Base-by-base conservation (phyloP, 2,329 filamentous ascomycete species). In the Ophiostoma tasmaniense region DNA sequence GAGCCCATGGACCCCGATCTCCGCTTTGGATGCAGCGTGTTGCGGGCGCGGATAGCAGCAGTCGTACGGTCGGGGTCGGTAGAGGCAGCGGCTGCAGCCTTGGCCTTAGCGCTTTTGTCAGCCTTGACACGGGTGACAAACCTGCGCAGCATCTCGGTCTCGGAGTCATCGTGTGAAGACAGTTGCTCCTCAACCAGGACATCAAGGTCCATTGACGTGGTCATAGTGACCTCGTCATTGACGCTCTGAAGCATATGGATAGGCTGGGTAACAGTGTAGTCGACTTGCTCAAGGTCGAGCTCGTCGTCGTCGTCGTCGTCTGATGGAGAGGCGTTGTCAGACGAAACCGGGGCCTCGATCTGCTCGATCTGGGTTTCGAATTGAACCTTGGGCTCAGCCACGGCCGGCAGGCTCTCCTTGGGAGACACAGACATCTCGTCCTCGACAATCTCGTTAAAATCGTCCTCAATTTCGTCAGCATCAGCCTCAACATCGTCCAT, bases 41-140 rank as follows among this genome's bases (percentile, higher is more conserved):
- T 73, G 6, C 68, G 68, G 2, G 64, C 33, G 25, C 67, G 33
- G 4, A 68, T 68, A n/a, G 45, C 39, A 22, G 45, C 10, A 7
- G 42, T 28, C 2, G 55, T 50, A 3, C 59, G 28, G 6, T 52
- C 66, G 1, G 62, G 39, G 3, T 66, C 14, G 1, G 59, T 8
- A 10, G 67, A 33, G 4, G 50, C 17, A 1, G 73, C 74, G 1
- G 74, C 74, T 1, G 74, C 74, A 0, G 75, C 75, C 7, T 72
- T 71, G 1, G 76, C 76, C 67, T 76, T 76, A 30, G 77, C 77
- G 66, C 71, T 76, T 72, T 77, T 78, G 68, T 75, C 75, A 1
- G 76, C 77, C 67, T 73, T 72, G 20, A 76, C 75, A 17, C 77
- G 76, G 33, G 75, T 77, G 37, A 79, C 74, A 70, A 79, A 79